phyloP scores from a whole-genome alignment of 2,329 filamentous ascomycete species.

The Penicillium decumbens region DNA sequence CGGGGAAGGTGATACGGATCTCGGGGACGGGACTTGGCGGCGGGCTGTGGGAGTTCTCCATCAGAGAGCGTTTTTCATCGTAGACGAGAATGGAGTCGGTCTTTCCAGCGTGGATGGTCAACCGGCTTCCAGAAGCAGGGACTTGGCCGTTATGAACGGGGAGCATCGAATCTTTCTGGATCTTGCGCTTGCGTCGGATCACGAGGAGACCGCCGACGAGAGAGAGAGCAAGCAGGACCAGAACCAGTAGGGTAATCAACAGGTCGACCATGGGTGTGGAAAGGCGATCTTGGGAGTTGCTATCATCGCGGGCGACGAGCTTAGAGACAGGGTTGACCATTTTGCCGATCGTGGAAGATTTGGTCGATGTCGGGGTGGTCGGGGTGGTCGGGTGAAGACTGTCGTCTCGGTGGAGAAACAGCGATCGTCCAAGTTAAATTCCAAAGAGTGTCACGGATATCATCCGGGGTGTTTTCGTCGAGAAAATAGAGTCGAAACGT shows the following conservation, averaged over 20 bases:
- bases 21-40: conserved; percentile 84
- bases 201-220: conserved; percentile 65
- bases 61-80: conserved; percentile 72
- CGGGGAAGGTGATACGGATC: conserved; percentile 97
- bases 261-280: conserved; percentile 65
- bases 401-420: conserved; percentile 3
- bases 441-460: conserved; percentile 18
- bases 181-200: conserved; percentile 63
- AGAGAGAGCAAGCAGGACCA: conserved; percentile 68
- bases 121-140: conserved; percentile 51
- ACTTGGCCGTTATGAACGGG: conserved; percentile 65
- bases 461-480: conserved; percentile 9
- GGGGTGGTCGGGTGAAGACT: conserved; percentile 4
- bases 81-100: conserved; percentile 71
- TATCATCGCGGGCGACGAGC: conserved; percentile 50
- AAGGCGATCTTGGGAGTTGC: conserved; percentile 45
- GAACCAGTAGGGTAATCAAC: conserved; percentile 70
- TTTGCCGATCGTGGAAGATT: conserved; percentile 10
- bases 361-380: conserved; percentile 4
- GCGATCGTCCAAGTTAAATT: conserved; percentile 19
- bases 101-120: conserved; percentile 56
- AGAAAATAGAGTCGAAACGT: conserved; percentile 1
- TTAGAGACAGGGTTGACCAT: conserved; percentile 42
- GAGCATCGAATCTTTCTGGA: conserved; percentile 48
- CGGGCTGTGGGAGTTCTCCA: conserved; percentile 68